A percentile compares a stretch with the other conserved stretches of the same genome.
Conservation (phyloP, 768 basidiomycete genomes). For the Tricholoma bakamatsutake region DNA sequence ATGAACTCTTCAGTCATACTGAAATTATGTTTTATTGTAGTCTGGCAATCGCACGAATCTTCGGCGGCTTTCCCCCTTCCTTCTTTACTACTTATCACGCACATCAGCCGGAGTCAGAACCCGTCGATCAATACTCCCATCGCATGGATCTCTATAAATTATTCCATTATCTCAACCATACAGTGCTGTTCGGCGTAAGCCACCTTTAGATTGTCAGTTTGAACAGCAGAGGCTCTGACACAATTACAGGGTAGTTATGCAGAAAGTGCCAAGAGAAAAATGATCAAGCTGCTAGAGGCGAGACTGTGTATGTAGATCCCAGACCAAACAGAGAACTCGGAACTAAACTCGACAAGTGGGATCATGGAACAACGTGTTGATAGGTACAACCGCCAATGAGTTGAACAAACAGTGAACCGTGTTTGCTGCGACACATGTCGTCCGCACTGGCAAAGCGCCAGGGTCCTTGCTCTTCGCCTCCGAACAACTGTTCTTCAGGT, state of each 20-base stretch:
- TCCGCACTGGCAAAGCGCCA: constrained; percentile 1
- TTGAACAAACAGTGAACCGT: too few relatives aligned
- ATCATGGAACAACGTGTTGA: too few relatives aligned
- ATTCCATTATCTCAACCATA: constrained; percentile 82
- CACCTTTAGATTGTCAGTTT: neutral
- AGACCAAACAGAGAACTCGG: too few relatives aligned
- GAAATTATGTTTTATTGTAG: constrained; percentile 26
- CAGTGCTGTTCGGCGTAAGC: constrained; percentile 71
- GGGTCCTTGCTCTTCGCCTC: neutral
- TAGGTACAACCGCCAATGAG: too few relatives aligned
- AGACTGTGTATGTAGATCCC: neutral
- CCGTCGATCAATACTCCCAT: constrained; percentile 56
- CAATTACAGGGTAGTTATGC: constrained; percentile 45
- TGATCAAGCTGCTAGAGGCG: constrained; percentile 19
- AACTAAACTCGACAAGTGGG: too few relatives aligned
- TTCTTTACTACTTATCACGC: constrained; percentile 67
- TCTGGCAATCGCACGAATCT: constrained; percentile 73
- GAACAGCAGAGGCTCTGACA: neutral
- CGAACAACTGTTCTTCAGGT: neutral
- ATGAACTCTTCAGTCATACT: neutral
- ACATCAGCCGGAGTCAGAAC: constrained; percentile 56
- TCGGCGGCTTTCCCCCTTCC: constrained; percentile 61
- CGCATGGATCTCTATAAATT: constrained; percentile 69
- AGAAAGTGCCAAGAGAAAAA: constrained; percentile 44
- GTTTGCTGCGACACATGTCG: neutral